These are phyloP conservation scores for Ascochyta koolunga DNA, from an alignment of 2,329 filamentous ascomycete species.

Conservation along the genomic window DNA sequence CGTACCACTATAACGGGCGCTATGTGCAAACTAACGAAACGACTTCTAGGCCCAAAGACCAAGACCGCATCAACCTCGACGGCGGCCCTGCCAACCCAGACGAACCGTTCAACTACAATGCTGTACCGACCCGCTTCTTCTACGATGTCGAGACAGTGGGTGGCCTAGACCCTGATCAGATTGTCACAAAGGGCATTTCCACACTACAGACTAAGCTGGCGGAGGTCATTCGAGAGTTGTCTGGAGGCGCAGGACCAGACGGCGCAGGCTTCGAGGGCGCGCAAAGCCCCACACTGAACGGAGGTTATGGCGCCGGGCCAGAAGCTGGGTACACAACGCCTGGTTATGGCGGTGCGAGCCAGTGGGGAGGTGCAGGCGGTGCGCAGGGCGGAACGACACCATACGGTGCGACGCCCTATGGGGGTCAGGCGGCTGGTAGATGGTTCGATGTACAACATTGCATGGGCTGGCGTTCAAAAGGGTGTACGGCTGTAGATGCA, in stretches of 20 bases:
- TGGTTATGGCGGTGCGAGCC: conserved; percentile 60
- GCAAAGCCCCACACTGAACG: conserved; percentile 65
- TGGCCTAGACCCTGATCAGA: conserved; percentile 84
- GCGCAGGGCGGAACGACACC: conserved; percentile 56
- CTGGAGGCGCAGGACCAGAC: conserved; percentile 60
- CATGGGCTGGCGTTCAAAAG: conserved; percentile 37
- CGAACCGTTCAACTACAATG: conserved; percentile 89
- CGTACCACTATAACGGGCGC: background rate
- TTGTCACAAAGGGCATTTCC: conserved; percentile 86
- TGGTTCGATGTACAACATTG: conserved; percentile 27
- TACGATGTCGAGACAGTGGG: conserved; percentile 91
- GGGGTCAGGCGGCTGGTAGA: conserved; percentile 36
- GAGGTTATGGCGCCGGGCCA: conserved; percentile 61
- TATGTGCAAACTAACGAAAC: conserved; percentile 3
- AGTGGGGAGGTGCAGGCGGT: conserved; percentile 64
- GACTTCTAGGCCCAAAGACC: conserved; percentile 73
- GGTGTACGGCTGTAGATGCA: background rate
- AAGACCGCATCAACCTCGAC: conserved; percentile 82
- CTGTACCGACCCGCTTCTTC: conserved; percentile 84
- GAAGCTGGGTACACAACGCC: conserved; percentile 72
- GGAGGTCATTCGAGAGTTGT: conserved; percentile 70
- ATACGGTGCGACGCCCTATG: conserved; percentile 67
- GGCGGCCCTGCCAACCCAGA: conserved; percentile 74
- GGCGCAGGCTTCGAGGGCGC: conserved; percentile 65
- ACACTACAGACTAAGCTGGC: conserved; percentile 91